Evolutionary conservation across 768 basidiomycete genomes (phyloP), one percentile per base, ranked within the genome.

Genomic region (Termitomyces heimii): DNA sequence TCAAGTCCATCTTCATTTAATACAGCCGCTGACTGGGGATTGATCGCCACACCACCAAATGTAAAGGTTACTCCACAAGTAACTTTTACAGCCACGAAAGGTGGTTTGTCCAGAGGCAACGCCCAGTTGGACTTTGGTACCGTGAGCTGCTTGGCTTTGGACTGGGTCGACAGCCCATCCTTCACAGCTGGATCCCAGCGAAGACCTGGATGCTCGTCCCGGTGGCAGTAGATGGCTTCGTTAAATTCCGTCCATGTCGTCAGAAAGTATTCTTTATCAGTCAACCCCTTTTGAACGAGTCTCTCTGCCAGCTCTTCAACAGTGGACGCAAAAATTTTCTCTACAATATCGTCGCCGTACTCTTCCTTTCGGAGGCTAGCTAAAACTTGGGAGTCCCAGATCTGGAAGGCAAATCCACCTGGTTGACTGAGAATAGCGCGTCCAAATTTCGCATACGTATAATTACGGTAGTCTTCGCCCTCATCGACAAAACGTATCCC

Each of bases 51-150:
- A 1, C 86, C 86, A 0, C 86, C 85, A 70, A 87, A 88, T 2
- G 85, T 88, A 70, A 87, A 89, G 1, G 86, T 88, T 54, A 86
- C 79, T 6, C 85, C 87, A 69, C 86, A 87, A 0, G 81, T 73
- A 8, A 88, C 82, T 63, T 83, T 85, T 32, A 88, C 82, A 2
- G 85, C 86, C 65, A 86, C 70, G 61, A 85, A 84, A 0, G 84
- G 84, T 13, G 72, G 66, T 42, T 75, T 60, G 37, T 81, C 77
- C 26, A 88, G 68, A 5, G 79, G 63, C 58, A 84, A 68, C 0
- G 86, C 87, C 86, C 86, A 88, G 62, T 88, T 87, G 0, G 84
- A 82, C 67, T 89, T 88, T 12, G 83, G 75, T 13, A 80, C 60
- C 13, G 63, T 46, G 34, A 86, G 66, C 24, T 67, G 68, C 16